Evolutionary conservation across 1,284 basidiomycete species (phyloP), one percentile per base, ranked within the genome.

Genomic region (Malassezia pachydermatis): DNA sequence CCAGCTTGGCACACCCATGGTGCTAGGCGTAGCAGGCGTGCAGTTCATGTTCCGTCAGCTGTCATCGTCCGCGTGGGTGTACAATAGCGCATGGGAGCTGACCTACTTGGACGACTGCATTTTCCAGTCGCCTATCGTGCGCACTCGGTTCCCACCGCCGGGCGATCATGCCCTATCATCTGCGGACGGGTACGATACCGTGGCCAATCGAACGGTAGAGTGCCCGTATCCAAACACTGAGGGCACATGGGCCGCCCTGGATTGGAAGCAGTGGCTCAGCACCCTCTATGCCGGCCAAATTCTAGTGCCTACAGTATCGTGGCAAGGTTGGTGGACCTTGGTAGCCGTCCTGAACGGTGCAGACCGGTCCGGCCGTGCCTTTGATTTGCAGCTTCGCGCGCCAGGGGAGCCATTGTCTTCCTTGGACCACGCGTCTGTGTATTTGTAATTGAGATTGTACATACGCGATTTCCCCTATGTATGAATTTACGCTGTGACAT

Each of bases 271-370:
- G 10, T 68, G 65, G 65, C 58, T 68, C 20, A 34, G 37, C 4
- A 46, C 48, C 23, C 48, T 68, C 13, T 28, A 40, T 0, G 63
- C 59, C 32, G 65, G 65, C 13, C 49, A 66, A 16, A 60, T 68
- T 22, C 56, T 68, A 19, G 55, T 57, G 30, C 63, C 62, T 1
- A 62, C 65, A 2, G 51, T 70, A 8, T 48, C 57, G 8, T 66
- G 59, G 62, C 67, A 70, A 54, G 66, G 66, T 1, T 70, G 67
- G 67, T 70, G 67, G 67, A 63, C 64, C 17, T 50, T 67, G 35
- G 67, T 70, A 23, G 56, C 60, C 19, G 56, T 66, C 9, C 51
- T 70, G 19, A 70, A 70, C 30, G 67, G 65, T 5, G 65, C 62
- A 1, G 65, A 67, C 45, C 48, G 63, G 1, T 54, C 61, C 3